Conservation (phyloP, 1,284 basidiomycete genomes). For the Ustilago lituana region DNA sequence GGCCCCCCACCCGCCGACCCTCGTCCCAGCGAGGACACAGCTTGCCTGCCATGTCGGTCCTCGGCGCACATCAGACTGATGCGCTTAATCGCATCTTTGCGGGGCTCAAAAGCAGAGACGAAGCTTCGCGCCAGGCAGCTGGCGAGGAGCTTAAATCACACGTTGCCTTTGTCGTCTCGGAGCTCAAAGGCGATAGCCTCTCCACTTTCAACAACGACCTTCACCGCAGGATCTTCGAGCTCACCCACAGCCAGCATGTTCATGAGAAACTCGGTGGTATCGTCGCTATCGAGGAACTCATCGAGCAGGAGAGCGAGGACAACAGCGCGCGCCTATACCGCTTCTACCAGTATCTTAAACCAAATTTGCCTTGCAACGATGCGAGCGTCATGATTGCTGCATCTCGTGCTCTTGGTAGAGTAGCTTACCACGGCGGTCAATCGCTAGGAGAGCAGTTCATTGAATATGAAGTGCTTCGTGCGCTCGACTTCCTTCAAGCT, state of each 20-base stretch:
- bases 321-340: conserved; percentile 78
- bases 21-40: not conserved
- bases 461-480: conserved; percentile 82
- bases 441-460: conserved; percentile 86
- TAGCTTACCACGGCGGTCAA: conserved; percentile 81
- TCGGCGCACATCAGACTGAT: conserved; percentile 52
- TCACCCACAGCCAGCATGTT: conserved; percentile 80
- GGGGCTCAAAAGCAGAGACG: conserved; percentile 59
- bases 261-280: conserved; percentile 83
- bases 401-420: conserved; percentile 83
- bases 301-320: conserved; percentile 51
- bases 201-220: conserved; percentile 69
- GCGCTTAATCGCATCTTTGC: conserved; percentile 61
- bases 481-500: conserved; percentile 76
- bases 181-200: conserved; percentile 62
- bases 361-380: conserved; percentile 82
- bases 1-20: too few species aligned
- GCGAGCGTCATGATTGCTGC: conserved; percentile 87
- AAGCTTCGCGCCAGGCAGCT: conserved; percentile 46
- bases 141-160: conserved; percentile 61
- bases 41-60: conserved; percentile 31
- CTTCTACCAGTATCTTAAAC: conserved; percentile 90
- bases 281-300: conserved; percentile 74
- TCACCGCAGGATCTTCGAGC: conserved; percentile 79
- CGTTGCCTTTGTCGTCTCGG: conserved; percentile 54